Evolutionary conservation across 306 rosid genomes (phyloP), one percentile per base, ranked within the genome.

Genomic region (Crataegus laevigata): DNA sequence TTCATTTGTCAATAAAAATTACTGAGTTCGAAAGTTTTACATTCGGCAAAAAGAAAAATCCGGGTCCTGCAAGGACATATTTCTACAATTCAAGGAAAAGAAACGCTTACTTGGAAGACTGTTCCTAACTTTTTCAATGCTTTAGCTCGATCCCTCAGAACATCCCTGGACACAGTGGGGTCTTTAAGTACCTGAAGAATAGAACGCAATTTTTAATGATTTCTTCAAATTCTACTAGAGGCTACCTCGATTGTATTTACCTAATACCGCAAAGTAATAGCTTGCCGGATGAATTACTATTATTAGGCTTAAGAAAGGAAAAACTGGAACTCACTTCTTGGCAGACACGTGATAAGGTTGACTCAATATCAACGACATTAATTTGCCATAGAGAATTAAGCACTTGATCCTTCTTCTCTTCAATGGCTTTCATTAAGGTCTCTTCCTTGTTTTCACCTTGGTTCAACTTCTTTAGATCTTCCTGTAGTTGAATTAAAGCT

Each of bases 361-460:
- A 81, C 86, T 96, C 99, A 13, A 96, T 96, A 80, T 96, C 99
- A 24, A 92, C 93, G 47, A 96, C 99, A 24, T 96, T 96, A 78
- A 96, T 83, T 85, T 84, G 88, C 98, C 99, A 96, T 25, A 90
- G 84, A 58, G 99, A 96, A 80, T 96, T 88, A 81, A 96, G 71
- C 96, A 92, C 78, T 71, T 83, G 89, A 50, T 89, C 96, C 88
- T 87, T 96, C 86, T 85, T 96, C 13, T 85, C 93, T 88, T 92
- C 97, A 38, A 92, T 57, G 78, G 85, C 90, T 80, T 89, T 92
- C 57, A 65, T 32, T 25, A 96, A 3, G 86, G 61, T 75, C 87
- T 92, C 96, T 76, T 92, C 99, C 71, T 59, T 90, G 79, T 84
- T 86, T 63, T 88, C 96, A 78, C 82, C 90, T 74, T 89, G 83